A percentile compares a stretch with the other conserved stretches of the same genome.
These are phyloP conservation scores for Amylostereum areolatum DNA, from an alignment of 1,284 basidiomycete genomes.

Conservation along the genomic window DNA sequence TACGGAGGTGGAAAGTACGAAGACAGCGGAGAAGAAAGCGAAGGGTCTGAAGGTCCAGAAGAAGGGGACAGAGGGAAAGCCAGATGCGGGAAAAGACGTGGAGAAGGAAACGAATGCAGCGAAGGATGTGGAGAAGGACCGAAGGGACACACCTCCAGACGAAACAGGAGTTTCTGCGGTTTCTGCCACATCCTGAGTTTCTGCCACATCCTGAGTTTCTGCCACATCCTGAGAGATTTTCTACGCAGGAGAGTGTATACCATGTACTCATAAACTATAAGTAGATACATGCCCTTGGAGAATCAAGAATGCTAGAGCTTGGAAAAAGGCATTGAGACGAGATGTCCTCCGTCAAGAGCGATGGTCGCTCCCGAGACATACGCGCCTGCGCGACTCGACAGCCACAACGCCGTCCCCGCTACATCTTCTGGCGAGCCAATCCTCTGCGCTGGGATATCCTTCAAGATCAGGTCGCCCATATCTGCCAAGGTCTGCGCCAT, in stretches of 20 bases:
- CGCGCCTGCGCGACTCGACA: conserved; percentile 52
- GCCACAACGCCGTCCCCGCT: conserved; percentile 55
- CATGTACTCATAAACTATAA: too few relatives aligned
- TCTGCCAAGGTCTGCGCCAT: conserved; percentile 52
- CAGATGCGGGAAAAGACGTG: neutral
- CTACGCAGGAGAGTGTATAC: too few relatives aligned
- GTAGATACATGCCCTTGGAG: too few relatives aligned
- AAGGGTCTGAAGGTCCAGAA: neutral
- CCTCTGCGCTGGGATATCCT: conserved; percentile 43
- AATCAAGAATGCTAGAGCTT: neutral
- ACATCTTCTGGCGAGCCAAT: conserved; percentile 63
- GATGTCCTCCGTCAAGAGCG: conserved; percentile 42
- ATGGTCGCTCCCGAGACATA: conserved; percentile 64
- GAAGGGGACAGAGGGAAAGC: neutral
- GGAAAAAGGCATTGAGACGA: conserved; percentile 5
- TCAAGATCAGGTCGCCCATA: conserved; percentile 40
- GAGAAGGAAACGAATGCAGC: neutral
- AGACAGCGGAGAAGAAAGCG: too few relatives aligned
- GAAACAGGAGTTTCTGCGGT: too few relatives aligned
- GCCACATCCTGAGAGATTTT: too few relatives aligned
- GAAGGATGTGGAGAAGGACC: conserved; percentile 7
- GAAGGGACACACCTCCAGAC: too few relatives aligned
- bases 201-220: too few relatives aligned
- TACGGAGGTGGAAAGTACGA: neutral
- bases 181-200: too few relatives aligned